These are phyloP conservation scores for Carex sylvatica DNA, from an alignment of 202 grass and related monocot genomes.

Conservation along the genomic window DNA sequence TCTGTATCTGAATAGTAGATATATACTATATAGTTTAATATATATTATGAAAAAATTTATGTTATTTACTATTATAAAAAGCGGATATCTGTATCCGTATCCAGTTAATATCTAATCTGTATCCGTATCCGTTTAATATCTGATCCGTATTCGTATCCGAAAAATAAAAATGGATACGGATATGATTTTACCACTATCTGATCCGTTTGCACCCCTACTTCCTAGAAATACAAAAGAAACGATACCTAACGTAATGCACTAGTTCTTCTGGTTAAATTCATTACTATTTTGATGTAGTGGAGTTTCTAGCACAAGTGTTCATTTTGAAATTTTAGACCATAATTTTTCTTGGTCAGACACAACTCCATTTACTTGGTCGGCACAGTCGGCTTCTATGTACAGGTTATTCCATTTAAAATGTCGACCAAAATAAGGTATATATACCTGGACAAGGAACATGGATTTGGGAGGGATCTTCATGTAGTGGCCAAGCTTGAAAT, in stretches of 20 bases:
- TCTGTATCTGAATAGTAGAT: too few relatives aligned
- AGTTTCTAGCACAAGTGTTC: neutral
- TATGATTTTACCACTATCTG: too few relatives aligned
- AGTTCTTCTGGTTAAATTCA: neutral
- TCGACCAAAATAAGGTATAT: neutral
- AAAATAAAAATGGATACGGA: too few relatives aligned
- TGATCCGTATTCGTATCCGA: too few relatives aligned
- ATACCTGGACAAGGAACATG: conserved; percentile 93
- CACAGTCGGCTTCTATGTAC: neutral
- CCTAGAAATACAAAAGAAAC: neutral
- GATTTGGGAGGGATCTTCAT: conserved; percentile 93
- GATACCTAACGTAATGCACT: too few relatives aligned
- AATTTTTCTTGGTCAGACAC: neutral
- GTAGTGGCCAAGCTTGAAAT: conserved; percentile 95
- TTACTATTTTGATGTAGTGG: neutral
- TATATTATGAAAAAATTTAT: too few relatives aligned
- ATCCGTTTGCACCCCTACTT: too few relatives aligned
- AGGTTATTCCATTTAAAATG: neutral
- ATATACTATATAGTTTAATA: too few relatives aligned
- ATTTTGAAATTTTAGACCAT: neutral
- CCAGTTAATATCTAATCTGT: too few relatives aligned
- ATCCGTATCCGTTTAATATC: too few relatives aligned
- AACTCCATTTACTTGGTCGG: neutral
- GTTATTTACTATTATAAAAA: too few relatives aligned
- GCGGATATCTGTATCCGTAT: too few relatives aligned